Conservation (phyloP, 2,329 filamentous ascomycete species). For the Reticulascus tulasneorum region DNA sequence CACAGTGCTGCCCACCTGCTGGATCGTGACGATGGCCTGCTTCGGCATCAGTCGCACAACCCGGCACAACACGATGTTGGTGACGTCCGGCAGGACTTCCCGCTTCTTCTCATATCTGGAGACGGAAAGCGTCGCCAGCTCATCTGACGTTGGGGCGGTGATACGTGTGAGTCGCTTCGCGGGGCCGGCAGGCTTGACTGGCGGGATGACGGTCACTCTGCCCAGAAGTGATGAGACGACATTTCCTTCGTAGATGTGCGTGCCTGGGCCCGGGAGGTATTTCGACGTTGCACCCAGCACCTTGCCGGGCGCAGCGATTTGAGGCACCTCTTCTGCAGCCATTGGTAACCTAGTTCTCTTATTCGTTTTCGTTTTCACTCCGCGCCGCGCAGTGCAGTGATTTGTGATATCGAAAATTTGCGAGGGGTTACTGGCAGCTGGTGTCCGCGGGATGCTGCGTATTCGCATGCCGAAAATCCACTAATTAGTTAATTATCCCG, state of each 20-base stretch:
- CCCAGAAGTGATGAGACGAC: constrained; percentile 83
- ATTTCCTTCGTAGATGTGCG: constrained; percentile 71
- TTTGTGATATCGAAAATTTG: neutral
- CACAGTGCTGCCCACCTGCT: constrained; percentile 72
- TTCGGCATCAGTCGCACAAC: constrained; percentile 82
- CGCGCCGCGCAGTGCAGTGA: neutral
- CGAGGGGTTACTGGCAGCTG: constrained; percentile 7
- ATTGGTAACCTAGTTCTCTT: constrained; percentile 17
- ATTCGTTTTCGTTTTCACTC: constrained; percentile 1
- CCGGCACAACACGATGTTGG: constrained; percentile 74
- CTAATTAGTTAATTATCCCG: neutral
- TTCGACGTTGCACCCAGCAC: constrained; percentile 64
- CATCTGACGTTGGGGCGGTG: constrained; percentile 37
- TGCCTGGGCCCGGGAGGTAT: constrained; percentile 74
- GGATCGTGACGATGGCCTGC: constrained; percentile 81
- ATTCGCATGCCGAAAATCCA: neutral
- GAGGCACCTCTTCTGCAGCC: constrained; percentile 34
- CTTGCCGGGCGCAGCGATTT: constrained; percentile 76
- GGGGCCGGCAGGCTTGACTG: constrained; percentile 46
- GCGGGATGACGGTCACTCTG: constrained; percentile 53
- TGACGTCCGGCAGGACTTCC: constrained; percentile 77
- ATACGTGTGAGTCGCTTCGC: constrained; percentile 58
- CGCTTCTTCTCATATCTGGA: constrained; percentile 46
- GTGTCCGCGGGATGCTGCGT: constrained; percentile 6
- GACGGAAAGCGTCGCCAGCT: constrained; percentile 54